Evolutionary conservation across 2,329 filamentous ascomycete genomes (phyloP), one percentile per base, ranked within the genome.

Genomic region (Neonectria hederae): DNA sequence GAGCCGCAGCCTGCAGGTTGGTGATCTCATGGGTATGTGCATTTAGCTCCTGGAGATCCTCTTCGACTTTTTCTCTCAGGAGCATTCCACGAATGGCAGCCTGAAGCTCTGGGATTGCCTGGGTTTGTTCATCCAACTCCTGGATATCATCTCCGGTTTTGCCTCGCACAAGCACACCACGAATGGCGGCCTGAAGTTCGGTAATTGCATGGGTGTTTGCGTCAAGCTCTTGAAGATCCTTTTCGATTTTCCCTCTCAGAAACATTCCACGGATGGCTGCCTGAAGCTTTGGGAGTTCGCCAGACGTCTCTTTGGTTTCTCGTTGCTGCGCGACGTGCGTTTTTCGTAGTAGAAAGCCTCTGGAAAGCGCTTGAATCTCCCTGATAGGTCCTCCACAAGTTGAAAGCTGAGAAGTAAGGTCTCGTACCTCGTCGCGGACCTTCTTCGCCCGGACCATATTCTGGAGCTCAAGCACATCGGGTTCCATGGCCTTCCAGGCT

Each of bases 391-490:
- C 87, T 68, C 84, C 86, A 56, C 86, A 90, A 65, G 84, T 82
- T 68, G 84, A 83, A 73, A 94, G 85, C 72, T 90, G 85, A 74
- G 83, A 84, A 76, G 77, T 83, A 69, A 83, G 80, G 68, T 86
- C 81, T 74, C 81, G 82, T 79, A 90, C 82, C 80, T 89, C 82
- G 68, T 85, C 78, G 66, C 89, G 86, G 67, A 83, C 85, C 75
- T 89, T 92, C 63, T 86, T 86, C 22, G 90, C 92, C 73, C 92
- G 85, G 75, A 93, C 87, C 51, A 97, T 83, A 76, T 90, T 97
- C 78, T 99, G 96, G 13, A 99, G 82, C 72, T 89, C 88, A 65
- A 96, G 80, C 49, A 98, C 86, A 65, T 93, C 87, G 6, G 84
- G 83, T 76, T 95, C 91, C 59, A 89, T 86, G 56, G 86, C 86